Conservation (phyloP, 805 yeast species). For the Myxozyma kluyveri region DNA sequence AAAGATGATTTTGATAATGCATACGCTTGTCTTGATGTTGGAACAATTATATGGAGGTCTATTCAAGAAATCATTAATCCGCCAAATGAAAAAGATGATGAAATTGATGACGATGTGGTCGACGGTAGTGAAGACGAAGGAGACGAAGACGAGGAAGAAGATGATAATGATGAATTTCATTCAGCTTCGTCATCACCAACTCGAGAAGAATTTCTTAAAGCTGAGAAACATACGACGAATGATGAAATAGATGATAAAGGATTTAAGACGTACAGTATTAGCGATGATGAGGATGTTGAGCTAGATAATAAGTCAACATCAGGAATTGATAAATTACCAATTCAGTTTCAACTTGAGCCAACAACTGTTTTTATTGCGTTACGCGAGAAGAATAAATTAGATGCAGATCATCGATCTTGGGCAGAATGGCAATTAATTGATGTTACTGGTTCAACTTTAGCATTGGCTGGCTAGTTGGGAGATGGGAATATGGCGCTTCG, state of each 20-base stretch:
- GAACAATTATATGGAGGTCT: constrained; percentile 9
- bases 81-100: not conserved
- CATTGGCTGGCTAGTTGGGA: too few species aligned
- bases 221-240: not conserved
- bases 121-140: too few species aligned
- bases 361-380: constrained; percentile 11
- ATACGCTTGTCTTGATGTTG: constrained; percentile 11
- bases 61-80: constrained; percentile 3
- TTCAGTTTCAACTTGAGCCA: constrained; percentile 3
- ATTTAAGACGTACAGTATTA: not conserved
- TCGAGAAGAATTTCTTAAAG: not conserved
- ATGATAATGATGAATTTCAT: not conserved
- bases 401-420: constrained; percentile 18
- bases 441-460: constrained; percentile 4
- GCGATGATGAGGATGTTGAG: not conserved
- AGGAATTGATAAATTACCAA: not conserved
- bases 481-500: too few species aligned
- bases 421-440: constrained; percentile 27
- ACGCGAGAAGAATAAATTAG: constrained; percentile 12
- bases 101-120: not conserved
- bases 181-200: constrained; percentile 1
- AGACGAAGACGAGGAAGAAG: not conserved
- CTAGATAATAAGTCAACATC: not conserved
- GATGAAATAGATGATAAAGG: not conserved
- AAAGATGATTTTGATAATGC: constrained; percentile 5